These are phyloP conservation scores for Tolypocladium album DNA, from an alignment of 2,329 filamentous ascomycete genomes.

Conservation along the genomic window DNA sequence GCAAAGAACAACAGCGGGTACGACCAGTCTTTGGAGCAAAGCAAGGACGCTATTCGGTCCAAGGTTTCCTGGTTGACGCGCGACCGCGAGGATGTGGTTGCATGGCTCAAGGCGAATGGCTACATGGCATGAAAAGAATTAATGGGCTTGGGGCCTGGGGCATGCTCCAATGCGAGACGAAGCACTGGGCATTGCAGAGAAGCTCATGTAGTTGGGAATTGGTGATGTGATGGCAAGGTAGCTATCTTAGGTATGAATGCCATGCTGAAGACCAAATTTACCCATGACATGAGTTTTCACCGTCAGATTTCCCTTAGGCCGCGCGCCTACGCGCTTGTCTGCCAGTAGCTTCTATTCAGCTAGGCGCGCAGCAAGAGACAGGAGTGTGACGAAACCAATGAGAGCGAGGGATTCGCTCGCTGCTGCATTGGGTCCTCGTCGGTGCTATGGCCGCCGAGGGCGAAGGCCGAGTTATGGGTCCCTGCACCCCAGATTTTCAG, in stretches of 20 bases:
- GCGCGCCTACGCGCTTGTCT: too few species aligned
- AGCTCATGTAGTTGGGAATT: background rate
- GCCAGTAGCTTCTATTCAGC: too few species aligned
- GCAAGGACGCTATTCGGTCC: constrained; percentile 70
- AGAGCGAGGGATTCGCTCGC: too few species aligned
- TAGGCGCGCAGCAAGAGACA: too few species aligned
- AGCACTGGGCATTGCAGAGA: background rate
- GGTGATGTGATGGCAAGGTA: background rate
- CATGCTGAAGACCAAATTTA: background rate
- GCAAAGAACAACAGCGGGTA: constrained; percentile 75
- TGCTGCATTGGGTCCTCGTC: too few species aligned
- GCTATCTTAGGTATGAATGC: too few species aligned
- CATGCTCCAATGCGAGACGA: background rate
- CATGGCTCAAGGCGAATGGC: constrained; percentile 14
- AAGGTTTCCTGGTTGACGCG: constrained; percentile 40
- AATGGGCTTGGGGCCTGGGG: background rate
- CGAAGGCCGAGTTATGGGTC: background rate
- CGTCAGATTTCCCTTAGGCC: too few species aligned
- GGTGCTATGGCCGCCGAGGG: background rate
- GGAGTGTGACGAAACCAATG: too few species aligned
- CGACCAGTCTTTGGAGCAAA: constrained; percentile 83
- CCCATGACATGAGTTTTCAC: background rate
- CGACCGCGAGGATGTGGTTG: constrained; percentile 13
- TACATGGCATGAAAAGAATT: constrained; percentile 1
- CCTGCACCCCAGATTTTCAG: background rate